Evolutionary conservation across 495 filamentous ascomycete species (phyloP), one percentile per base, ranked within the genome.

Genomic region (Massariosphaeria phaeospora): DNA sequence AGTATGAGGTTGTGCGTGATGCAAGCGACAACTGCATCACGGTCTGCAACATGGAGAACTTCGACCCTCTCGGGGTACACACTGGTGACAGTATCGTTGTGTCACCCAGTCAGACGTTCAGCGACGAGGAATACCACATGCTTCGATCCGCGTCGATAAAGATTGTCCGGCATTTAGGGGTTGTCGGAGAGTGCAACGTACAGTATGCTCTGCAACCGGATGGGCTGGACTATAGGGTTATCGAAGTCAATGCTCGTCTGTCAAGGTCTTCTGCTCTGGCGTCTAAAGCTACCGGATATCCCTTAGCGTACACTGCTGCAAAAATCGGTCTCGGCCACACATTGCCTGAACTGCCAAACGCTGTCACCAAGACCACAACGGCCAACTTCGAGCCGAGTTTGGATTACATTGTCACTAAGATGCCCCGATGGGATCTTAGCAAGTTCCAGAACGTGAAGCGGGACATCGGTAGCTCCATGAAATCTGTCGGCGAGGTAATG

Each of bases 41-140:
- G 6, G 93, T 98, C 57, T 98, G 93, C 74, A 98, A 98, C 76
- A 98, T 98, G 93, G 93, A 98, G 73, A 98, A 98, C 71, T 97
- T 98, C 61, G 93, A 98, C 72, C 93, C 93, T 56, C 83, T 98
- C 26, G 93, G 93, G 64, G 96, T 97, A 50, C 93, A 98, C 66
- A 98, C 93, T 8, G 93, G 93, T 69, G 93, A 98, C 72, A 96
- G 91, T 23, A 98, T 98, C 65, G 93, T 98, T 49, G 93, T 98
- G 18, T 94, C 93, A 3, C 93, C 93, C 21, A 96, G 89, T 9
- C 93, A 97, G 71, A 98, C 93, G 0, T 80, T 98, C 25, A 93
- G 90, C 9, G 94, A 98, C 56, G 91, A 96, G 67, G 93, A 98
- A 69, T 98, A 98, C 73, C 95, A 96, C 73, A 98, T 98, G 93